These are phyloP conservation scores for Mucor racemosus DNA, from an alignment of 371 early-diverging fungal species.

Conservation along the genomic window DNA sequence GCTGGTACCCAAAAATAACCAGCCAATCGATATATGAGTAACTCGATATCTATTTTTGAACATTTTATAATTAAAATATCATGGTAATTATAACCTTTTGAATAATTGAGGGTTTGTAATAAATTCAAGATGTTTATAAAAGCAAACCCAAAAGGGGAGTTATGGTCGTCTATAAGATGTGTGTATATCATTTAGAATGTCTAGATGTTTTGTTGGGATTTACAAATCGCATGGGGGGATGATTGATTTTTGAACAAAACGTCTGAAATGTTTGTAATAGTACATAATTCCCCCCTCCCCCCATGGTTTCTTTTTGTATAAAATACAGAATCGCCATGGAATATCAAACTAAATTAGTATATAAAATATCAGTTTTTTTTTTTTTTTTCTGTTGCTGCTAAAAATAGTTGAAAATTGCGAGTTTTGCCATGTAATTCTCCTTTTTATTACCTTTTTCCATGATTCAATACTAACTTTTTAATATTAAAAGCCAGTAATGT, in stretches of 20 bases:
- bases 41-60: slow-evolving; percentile 8
- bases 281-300: background rate
- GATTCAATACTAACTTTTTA: background rate
- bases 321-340: background rate
- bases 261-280: too few species aligned
- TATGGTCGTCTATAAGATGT: background rate
- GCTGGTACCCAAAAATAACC: slow-evolving; percentile 2
- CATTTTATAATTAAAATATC: slow-evolving; percentile 4
- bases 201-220: background rate
- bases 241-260: too few species aligned
- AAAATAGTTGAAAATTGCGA: slow-evolving; percentile 4
- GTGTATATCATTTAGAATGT: background rate
- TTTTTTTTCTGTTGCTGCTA: background rate
- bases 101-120: background rate
- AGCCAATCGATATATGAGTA: background rate
- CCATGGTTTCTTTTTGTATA: background rate
- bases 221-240: background rate
- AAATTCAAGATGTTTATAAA: background rate
- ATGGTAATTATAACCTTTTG: background rate
- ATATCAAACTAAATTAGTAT: slow-evolving; percentile 4
- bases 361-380: too few species aligned
- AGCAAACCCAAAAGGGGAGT: background rate
- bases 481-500: background rate
- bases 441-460: background rate
- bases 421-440: background rate